Evolutionary conservation across 2,329 filamentous ascomycete species (phyloP), one percentile per base, ranked within the genome.

Genomic region (Dothistroma septosporum): DNA sequence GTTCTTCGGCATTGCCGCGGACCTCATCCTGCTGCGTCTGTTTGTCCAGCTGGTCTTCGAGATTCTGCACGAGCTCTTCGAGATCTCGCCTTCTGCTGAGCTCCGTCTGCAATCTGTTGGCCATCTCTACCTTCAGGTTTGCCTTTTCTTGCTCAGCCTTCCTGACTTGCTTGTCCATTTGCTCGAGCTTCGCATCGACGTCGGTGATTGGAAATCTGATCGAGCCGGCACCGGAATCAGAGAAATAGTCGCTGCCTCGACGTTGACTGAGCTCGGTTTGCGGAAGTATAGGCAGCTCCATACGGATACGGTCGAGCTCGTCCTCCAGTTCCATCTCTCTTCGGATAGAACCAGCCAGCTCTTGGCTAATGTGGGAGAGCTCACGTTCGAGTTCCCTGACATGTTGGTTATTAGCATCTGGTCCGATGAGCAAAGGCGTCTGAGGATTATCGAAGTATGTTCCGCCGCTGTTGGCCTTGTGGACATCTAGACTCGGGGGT

Each of bases 271-370:
- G 75, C n/a, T 70, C 68, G 28, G 66, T 62, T 69, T 67, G 79
- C 19, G 68, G 62, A 72, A 75, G 81, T 77, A 70, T 82, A 72
- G 76, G 86, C 82, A 75, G 81, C 71, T 97, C 92, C n/a, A 86
- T 79, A 74, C 97, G 92, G 68, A 96, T 79, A 60, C 89, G 83
- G 67, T 99, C 94, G 0, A 97, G 87, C 52, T 97, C 82, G 75
- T 99, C 94, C 76, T 99, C 94, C 33, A 99, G 78, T 69, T 99
- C 94, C 85, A 99, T 93, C 79, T 99, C 94, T 63, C 94, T 86
- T 69, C 90, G 87, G 72, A 99, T 97, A 31, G 94, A 97, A 67
- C 87, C 85, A 35, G 94, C 94, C 74, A 99, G 81, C 81, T 99
- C 94, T 62, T 87, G 85, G 79, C 91, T 96, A 77, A 99, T 93